These are phyloP conservation scores for Mycena maculata DNA, from an alignment of 768 basidiomycete genomes.

Conservation along the genomic window DNA sequence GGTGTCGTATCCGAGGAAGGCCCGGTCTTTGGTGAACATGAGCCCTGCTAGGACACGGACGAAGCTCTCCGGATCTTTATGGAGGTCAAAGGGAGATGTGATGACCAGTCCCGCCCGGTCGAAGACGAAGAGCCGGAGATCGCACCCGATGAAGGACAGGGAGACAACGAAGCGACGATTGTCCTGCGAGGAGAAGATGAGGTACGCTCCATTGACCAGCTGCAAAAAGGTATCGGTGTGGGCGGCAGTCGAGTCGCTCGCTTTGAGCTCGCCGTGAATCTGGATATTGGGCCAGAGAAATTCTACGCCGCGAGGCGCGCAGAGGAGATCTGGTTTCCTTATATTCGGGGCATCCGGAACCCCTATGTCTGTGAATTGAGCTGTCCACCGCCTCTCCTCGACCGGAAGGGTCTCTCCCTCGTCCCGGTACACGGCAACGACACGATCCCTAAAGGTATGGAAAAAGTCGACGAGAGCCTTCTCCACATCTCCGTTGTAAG, in stretches of 20 bases:
- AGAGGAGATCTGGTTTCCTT: constrained; percentile 1
- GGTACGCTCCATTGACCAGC: constrained; percentile 6
- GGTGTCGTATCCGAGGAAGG: constrained; percentile 2
- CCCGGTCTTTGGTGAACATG: constrained; percentile 1
- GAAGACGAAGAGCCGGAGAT: not conserved
- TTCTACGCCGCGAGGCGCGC: not conserved
- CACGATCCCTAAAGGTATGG: not conserved
- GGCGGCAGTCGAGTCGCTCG: not conserved
- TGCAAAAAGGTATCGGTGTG: not conserved
- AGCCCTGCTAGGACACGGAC: not conserved
- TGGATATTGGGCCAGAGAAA: not conserved
- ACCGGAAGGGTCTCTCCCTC: not conserved
- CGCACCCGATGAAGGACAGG: not conserved
- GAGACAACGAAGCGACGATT: constrained; percentile 8
- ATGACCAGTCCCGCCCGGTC: constrained; percentile 6
- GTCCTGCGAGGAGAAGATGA: not conserved
- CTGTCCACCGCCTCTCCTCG: not conserved
- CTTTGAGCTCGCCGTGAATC: constrained; percentile 8
- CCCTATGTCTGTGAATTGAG: not conserved
- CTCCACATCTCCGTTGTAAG: not conserved
- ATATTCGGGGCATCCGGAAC: not conserved
- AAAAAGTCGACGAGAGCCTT: not conserved
- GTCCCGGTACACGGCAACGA: not conserved
- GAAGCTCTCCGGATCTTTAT: not conserved
- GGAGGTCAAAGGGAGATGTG: not conserved